Evolutionary conservation across 768 basidiomycete genomes (phyloP).

Genomic region (Mycena galericulata): DNA sequence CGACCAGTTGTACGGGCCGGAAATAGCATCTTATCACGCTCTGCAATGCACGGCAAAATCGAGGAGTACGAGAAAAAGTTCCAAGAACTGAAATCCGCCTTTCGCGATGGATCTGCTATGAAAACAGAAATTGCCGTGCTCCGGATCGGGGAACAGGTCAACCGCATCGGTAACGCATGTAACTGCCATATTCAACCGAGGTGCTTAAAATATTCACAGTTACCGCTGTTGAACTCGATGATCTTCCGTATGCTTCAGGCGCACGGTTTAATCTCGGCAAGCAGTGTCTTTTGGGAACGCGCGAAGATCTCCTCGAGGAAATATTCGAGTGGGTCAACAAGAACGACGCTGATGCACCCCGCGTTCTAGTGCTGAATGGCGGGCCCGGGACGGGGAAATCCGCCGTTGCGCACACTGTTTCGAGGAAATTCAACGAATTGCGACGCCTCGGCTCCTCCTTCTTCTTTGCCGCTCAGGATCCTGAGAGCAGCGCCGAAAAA

Average conservation of each 20-base stretch:
- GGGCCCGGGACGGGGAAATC: constrained; percentile 21
- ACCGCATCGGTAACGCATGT: constrained; percentile 17
- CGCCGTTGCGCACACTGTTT: constrained; percentile 20
- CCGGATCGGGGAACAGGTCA: constrained; percentile 24
- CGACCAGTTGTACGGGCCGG: constrained; percentile 15
- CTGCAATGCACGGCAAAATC: constrained; percentile 20
- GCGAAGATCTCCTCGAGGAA: constrained; percentile 6
- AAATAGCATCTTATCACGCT: background rate
- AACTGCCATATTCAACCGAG: background rate
- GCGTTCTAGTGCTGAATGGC: constrained; percentile 7
- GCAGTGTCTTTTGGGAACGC: constrained; percentile 21
- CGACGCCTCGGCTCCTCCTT: constrained; percentile 21
- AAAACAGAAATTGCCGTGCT: constrained; percentile 32
- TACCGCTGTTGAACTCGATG: constrained; percentile 1
- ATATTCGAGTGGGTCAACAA: constrained; percentile 21
- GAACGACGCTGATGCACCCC: background rate
- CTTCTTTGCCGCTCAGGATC: background rate
- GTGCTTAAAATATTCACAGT: background rate
- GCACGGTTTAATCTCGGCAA: constrained; percentile 21
- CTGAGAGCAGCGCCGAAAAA: constrained; percentile 8
- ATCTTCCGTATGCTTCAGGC: constrained; percentile 14
- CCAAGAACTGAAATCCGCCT: constrained; percentile 27
- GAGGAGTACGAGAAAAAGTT: constrained; percentile 31
- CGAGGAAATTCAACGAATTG: constrained; percentile 13
- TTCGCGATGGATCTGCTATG: constrained; percentile 25